Percentiles rank a stretch among this genome's conserved stretches.
These are phyloP conservation scores for Rhodomyrtus tomentosa DNA, from an alignment of 345 rosid species.

Conservation along the genomic window DNA sequence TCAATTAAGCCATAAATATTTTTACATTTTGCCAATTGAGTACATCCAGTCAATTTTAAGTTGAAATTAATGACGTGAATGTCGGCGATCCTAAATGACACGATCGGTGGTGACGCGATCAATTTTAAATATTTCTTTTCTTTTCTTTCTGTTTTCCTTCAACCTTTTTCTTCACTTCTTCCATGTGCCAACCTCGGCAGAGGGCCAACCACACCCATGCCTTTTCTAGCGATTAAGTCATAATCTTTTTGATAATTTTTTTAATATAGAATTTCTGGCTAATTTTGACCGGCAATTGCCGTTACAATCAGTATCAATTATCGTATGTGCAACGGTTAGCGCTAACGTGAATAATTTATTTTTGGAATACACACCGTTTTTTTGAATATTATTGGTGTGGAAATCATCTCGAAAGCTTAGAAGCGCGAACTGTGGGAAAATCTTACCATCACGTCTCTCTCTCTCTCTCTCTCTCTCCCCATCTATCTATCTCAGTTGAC, in stretches of 20 bases:
- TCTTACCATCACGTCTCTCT: background rate
- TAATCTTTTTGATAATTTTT: background rate
- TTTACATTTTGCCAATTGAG: too few species aligned
- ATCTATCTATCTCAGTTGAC: background rate
- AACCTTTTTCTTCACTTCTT: too few species aligned
- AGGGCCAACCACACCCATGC: too few species aligned
- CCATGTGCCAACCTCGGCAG: too few species aligned
- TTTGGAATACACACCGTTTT: background rate
- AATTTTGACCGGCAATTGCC: background rate
- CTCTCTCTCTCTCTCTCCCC: background rate
- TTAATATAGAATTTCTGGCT: accelerated
- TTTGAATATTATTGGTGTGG: background rate
- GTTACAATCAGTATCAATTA: accelerated
- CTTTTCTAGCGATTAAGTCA: too few species aligned
- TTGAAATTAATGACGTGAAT: too few species aligned
- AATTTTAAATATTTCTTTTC: too few species aligned
- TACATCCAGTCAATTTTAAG: too few species aligned
- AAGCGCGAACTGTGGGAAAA: background rate
- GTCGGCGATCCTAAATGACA: too few species aligned
- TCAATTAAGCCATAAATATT: too few species aligned
- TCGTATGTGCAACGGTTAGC: accelerated
- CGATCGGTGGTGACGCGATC: too few species aligned
- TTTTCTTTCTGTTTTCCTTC: too few species aligned
- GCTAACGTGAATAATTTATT: background rate
- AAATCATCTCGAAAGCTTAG: background rate